phyloP scores from a whole-genome alignment of 2,329 filamentous ascomycete genomes.

The Colletotrichum karsti region DNA sequence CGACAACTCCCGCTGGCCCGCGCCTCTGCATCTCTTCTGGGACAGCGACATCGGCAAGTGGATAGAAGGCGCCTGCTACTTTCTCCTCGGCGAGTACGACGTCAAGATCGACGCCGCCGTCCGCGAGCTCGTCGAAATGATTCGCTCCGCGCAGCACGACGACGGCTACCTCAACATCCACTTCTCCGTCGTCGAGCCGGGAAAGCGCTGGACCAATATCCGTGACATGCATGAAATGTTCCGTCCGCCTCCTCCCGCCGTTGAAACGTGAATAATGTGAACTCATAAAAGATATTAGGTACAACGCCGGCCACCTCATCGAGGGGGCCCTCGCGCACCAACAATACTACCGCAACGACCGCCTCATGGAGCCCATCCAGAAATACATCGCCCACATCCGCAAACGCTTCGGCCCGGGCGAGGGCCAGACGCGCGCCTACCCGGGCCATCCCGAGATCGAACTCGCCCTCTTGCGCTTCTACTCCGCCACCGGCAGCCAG shows the following conservation, averaged over 20 bases:
- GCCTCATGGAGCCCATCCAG: slow-evolving; percentile 59
- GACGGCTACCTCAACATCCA: slow-evolving; percentile 73
- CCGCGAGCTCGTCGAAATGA: slow-evolving; percentile 65
- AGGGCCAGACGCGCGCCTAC: slow-evolving; percentile 63
- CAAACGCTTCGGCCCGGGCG: slow-evolving; percentile 58
- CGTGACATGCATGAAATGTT: slow-evolving; percentile 70
- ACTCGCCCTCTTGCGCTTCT: slow-evolving; percentile 48
- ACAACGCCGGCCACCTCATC: slow-evolving; percentile 69
- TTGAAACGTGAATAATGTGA: slow-evolving; percentile 4
- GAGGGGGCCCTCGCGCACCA: slow-evolving; percentile 67
- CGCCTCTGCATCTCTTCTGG: slow-evolving; percentile 68
- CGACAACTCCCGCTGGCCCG: slow-evolving; percentile 59
- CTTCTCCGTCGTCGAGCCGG: slow-evolving; percentile 66
- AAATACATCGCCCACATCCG: slow-evolving; percentile 63
- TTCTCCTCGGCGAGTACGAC: slow-evolving; percentile 52
- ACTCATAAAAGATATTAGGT: slow-evolving; percentile 42
- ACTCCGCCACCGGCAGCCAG: slow-evolving; percentile 38
- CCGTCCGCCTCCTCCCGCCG: slow-evolving; percentile 26
- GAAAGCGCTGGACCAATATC: slow-evolving; percentile 64
- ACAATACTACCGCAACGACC: slow-evolving; percentile 58
- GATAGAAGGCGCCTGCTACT: slow-evolving; percentile 70
- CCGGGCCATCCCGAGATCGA: slow-evolving; percentile 68
- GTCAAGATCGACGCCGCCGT: slow-evolving; percentile 58
- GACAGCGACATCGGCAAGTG: slow-evolving; percentile 65
- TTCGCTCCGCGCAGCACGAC: slow-evolving; percentile 61